Conservation (phyloP, 1,139 yeast genomes). For the Meyerozyma elateridarum region DNA sequence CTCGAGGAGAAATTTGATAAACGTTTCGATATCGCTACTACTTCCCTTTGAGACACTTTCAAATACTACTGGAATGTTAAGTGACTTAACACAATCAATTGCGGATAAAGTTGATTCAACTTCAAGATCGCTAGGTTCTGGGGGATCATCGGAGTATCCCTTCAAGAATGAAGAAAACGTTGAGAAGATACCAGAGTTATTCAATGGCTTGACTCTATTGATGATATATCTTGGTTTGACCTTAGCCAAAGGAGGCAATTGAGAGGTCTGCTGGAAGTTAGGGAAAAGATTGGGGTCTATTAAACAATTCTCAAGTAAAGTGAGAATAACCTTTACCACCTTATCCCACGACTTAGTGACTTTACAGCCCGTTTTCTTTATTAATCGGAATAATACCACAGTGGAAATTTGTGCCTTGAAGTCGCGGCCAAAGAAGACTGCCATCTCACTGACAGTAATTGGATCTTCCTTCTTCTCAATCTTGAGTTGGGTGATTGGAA, state of each 20-base stretch:
- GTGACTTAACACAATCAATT: conserved; percentile 71
- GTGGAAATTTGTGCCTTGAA: conserved; percentile 89
- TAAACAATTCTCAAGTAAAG: conserved; percentile 69
- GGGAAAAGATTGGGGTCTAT: conserved; percentile 62
- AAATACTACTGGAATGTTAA: conserved; percentile 52
- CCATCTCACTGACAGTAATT: conserved; percentile 71
- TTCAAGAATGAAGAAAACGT: conserved; percentile 89
- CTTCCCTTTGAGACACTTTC: conserved; percentile 36
- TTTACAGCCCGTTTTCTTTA: conserved; percentile 52
- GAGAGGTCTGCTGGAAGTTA: conserved; percentile 55
- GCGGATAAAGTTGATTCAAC: conserved; percentile 82
- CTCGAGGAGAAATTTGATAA: conserved; percentile 21
- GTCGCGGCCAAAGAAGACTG: conserved; percentile 84
- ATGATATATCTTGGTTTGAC: conserved; percentile 65
- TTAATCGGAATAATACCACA: conserved; percentile 75
- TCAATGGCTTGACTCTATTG: conserved; percentile 55
- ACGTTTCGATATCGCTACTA: conserved; percentile 17
- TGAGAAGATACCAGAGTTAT: conserved; percentile 73
- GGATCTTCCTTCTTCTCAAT: conserved; percentile 48
- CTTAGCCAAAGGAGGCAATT: conserved; percentile 49
- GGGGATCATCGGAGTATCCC: conserved; percentile 79
- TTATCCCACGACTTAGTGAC: conserved; percentile 56
- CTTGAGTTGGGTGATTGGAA: conserved; percentile 45
- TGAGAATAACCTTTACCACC: conserved; percentile 55
- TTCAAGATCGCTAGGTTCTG: conserved; percentile 90